phyloP scores from a whole-genome alignment of 441 rosid genomes.

The Populus hybrid region DNA sequence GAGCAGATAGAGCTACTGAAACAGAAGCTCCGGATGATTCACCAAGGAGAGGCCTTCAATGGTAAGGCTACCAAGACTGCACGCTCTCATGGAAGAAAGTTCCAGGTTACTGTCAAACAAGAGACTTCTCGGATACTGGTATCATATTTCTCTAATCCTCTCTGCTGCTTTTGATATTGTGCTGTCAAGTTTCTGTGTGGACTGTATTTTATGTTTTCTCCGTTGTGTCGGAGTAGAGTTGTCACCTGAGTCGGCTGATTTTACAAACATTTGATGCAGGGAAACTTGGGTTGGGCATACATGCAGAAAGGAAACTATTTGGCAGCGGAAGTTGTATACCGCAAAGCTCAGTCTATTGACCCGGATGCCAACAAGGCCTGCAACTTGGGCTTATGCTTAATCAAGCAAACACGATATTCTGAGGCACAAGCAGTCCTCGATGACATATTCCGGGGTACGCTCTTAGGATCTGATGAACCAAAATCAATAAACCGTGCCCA shows the following conservation, averaged over 20 bases:
- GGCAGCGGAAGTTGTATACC: conserved; percentile 77
- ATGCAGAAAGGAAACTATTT: conserved; percentile 76
- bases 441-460: conserved; percentile 32
- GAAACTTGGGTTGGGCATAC: conserved; percentile 98
- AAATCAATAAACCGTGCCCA: conserved; percentile 50
- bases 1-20: conserved; percentile 81
- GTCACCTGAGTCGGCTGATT: too few relatives aligned
- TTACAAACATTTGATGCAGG: conserved; percentile 28
- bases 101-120: conserved; percentile 85
- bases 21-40: conserved; percentile 79
- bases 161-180: neutral
- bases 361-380: conserved; percentile 71
- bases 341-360: conserved; percentile 68
- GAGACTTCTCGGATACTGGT: conserved; percentile 86
- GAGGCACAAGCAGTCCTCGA: conserved; percentile 52
- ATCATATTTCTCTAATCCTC: conserved; percentile 3
- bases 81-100: conserved; percentile 86
- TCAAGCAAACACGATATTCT: conserved; percentile 50
- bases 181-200: neutral
- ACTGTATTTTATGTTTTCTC: neutral
- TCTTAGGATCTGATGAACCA: conserved; percentile 57
- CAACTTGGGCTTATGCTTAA: conserved; percentile 68
- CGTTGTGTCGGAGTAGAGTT: neutral
- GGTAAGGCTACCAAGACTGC: conserved; percentile 89
- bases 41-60: conserved; percentile 79